These are phyloP conservation scores for Inga laurina DNA, from an alignment of 306 rosid genomes.

Conservation along the genomic window DNA sequence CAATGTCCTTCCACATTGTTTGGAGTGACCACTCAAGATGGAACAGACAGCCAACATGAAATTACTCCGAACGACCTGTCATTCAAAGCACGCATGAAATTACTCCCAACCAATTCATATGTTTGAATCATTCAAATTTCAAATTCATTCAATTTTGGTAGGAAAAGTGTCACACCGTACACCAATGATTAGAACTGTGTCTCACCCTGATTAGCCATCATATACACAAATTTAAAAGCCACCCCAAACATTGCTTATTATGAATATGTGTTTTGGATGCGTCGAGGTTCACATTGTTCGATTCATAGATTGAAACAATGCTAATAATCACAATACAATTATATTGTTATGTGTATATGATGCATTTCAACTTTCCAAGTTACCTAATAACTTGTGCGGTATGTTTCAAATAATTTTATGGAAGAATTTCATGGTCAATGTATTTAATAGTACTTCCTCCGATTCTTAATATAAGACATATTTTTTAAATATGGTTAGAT, in stretches of 20 bases:
- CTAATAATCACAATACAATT: not conserved
- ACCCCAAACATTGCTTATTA: not conserved
- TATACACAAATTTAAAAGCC: not conserved
- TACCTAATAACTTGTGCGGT: too few species aligned
- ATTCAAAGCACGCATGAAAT: not conserved
- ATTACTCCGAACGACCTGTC: not conserved
- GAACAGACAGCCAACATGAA: too few species aligned
- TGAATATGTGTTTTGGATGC: not conserved
- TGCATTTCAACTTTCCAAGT: not conserved
- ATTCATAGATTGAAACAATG: not conserved
- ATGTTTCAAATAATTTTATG: too few species aligned
- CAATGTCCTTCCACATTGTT: not conserved
- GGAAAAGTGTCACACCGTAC: not conserved
- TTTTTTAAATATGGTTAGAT: too few species aligned
- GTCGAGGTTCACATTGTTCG: not conserved
- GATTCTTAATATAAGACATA: too few species aligned
- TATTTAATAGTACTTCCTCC: too few species aligned
- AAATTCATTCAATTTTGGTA: not conserved
- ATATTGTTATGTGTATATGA: not conserved
- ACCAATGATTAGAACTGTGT: not conserved
- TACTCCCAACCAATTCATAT: not conserved
- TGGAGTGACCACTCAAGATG: not conserved
- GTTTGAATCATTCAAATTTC: not conserved
- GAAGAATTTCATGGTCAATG: too few species aligned
- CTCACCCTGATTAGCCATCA: not conserved